phyloP scores from a whole-genome alignment of 805 yeast genomes.

The Hagleromyces aurorensis region DNA sequence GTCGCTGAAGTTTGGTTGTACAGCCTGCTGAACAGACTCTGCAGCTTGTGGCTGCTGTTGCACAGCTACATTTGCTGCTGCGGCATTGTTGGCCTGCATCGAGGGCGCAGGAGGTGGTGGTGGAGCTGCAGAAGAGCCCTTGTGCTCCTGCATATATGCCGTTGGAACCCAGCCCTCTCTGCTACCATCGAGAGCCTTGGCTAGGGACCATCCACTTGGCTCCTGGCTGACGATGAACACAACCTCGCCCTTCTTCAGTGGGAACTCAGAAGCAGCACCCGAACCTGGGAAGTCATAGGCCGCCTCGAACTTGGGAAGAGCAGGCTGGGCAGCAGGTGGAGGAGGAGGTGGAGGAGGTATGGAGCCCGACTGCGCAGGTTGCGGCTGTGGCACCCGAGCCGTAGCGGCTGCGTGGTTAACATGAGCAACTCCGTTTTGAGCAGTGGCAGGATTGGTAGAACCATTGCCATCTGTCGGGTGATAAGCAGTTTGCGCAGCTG shows the following conservation, averaged over 20 bases:
- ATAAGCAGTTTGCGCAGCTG: conserved; percentile 34
- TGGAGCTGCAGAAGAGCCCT: conserved; percentile 31
- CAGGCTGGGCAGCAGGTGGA: conserved; percentile 49
- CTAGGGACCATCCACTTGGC: conserved; percentile 92
- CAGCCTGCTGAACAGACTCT: conserved; percentile 8
- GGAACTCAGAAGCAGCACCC: conserved; percentile 72
- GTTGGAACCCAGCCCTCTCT: conserved; percentile 97
- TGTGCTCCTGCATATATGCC: conserved; percentile 66
- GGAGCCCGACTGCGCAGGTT: conserved; percentile 26
- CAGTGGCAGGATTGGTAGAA: conserved; percentile 18
- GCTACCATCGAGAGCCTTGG: conserved; percentile 63
- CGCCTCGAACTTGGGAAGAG: conserved; percentile 74
- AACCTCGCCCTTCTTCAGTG: conserved; percentile 67
- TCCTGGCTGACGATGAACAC: conserved; percentile 65
- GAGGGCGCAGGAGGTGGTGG: conserved; percentile 32
- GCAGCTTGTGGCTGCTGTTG: conserved; percentile 6
- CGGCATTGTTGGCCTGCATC: conserved; percentile 5
- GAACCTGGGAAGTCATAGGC: conserved; percentile 85
- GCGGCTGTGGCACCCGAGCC: conserved; percentile 14
- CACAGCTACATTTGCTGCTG: conserved; percentile 16
- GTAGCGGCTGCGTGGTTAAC: conserved; percentile 40
- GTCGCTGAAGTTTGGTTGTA: conserved; percentile 50
- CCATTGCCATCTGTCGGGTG: conserved; percentile 23
- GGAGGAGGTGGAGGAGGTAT: conserved; percentile 79
- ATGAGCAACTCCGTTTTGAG: conserved; percentile 44